Conservation (phyloP, 2,329 filamentous ascomycete species). For the Curvularia lunata region DNA sequence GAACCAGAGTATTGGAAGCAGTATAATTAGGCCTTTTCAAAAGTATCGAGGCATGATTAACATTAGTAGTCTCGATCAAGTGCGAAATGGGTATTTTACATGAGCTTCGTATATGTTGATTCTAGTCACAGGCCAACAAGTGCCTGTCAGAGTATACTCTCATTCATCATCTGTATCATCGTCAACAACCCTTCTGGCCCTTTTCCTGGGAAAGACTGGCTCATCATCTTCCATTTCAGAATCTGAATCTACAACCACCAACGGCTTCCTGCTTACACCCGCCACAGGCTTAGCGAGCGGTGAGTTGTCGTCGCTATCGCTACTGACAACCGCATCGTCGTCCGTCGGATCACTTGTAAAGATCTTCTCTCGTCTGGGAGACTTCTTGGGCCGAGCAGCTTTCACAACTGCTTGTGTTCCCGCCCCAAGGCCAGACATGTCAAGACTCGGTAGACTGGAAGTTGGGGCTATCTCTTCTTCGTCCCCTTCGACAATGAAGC, state of each 20-base stretch:
- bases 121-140: neutral
- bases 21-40: conserved; percentile 27
- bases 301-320: conserved; percentile 43
- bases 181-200: conserved; percentile 37
- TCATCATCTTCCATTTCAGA: conserved; percentile 32
- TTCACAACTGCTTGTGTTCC: conserved; percentile 45
- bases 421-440: conserved; percentile 36
- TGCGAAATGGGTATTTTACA: neutral
- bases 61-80: neutral
- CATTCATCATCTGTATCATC: conserved; percentile 44
- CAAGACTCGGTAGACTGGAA: conserved; percentile 42
- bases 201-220: conserved; percentile 31
- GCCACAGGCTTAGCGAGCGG: conserved; percentile 17
- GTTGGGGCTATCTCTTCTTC: conserved; percentile 41
- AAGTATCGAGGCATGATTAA: neutral
- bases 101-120: neutral
- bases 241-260: conserved; percentile 32
- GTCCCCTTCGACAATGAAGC: conserved; percentile 55
- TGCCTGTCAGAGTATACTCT: neutral
- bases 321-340: conserved; percentile 43
- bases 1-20: conserved; percentile 52
- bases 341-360: conserved; percentile 47
- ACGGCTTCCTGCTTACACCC: conserved; percentile 22
- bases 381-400: conserved; percentile 28
- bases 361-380: conserved; percentile 37